Conservation (phyloP, 2,329 filamentous ascomycete genomes). For the Lasiodiplodia gonubiensis region DNA sequence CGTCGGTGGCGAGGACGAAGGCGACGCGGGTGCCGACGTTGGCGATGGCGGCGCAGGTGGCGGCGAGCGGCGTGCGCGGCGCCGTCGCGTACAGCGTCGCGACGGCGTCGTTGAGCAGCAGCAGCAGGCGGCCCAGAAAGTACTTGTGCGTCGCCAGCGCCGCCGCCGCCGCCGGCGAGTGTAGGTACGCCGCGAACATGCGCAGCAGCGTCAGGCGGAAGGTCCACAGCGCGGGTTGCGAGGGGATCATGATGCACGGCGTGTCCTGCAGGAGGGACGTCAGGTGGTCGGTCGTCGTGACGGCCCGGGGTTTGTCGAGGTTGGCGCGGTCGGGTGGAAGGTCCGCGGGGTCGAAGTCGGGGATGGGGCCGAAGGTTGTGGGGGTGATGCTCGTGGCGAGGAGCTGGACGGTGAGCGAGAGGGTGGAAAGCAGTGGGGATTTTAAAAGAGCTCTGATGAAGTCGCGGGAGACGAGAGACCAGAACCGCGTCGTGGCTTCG, state of each 20-base stretch:
- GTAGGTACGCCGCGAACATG: slow-evolving; percentile 46
- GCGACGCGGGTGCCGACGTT: no score
- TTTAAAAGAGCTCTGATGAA: background rate
- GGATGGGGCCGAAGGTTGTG: slow-evolving; percentile 70
- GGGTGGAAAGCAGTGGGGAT: slow-evolving; percentile 69
- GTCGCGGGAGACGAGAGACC: slow-evolving; percentile 52
- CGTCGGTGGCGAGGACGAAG: slow-evolving; percentile 75
- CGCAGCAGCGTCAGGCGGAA: slow-evolving; percentile 51
- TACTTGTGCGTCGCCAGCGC: slow-evolving; percentile 72
- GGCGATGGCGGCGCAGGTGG: no score
- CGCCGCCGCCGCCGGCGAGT: slow-evolving; percentile 63
- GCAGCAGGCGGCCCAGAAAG: slow-evolving; percentile 70
- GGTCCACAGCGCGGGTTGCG: slow-evolving; percentile 42
- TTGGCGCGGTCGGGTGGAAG: slow-evolving; percentile 38
- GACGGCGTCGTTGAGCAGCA: no score
- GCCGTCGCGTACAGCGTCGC: no score
- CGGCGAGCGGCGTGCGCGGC: no score
- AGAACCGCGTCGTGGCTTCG: slow-evolving; percentile 60
- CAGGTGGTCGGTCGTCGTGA: background rate
- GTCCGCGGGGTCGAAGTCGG: slow-evolving; percentile 32
- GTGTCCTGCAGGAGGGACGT: background rate
- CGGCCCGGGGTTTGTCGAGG: background rate
- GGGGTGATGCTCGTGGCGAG: slow-evolving; percentile 69
- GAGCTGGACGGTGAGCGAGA: slow-evolving; percentile 68
- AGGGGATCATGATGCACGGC: background rate